Evolutionary conservation across 164 flowering plant genomes (phyloP).

Genomic region (Vitis labrusca): DNA sequence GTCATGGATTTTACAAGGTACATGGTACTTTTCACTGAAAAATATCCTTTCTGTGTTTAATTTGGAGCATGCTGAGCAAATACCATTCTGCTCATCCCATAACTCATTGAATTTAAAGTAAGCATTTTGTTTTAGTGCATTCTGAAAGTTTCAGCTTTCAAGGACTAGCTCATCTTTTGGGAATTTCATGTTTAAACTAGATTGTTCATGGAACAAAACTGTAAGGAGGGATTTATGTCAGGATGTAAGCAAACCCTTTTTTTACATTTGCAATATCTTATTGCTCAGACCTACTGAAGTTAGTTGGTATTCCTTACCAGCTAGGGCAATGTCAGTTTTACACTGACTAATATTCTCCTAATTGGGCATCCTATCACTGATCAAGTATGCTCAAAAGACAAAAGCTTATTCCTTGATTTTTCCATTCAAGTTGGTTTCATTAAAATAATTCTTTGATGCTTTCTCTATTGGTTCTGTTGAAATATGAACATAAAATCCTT

Average conservation of each 20-base stretch:
- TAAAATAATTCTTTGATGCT: not conserved
- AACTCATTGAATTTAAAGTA: not conserved
- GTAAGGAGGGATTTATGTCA: too few species aligned
- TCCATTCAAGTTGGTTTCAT: not conserved
- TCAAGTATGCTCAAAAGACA: not conserved
- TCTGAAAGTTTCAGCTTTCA: too few species aligned
- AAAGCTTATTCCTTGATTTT: not conserved
- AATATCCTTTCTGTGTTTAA: not conserved
- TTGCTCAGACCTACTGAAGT: too few species aligned
- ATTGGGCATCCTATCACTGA: not conserved
- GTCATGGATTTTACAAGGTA: conserved; percentile 96
- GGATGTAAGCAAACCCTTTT: too few species aligned
- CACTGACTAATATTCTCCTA: not conserved
- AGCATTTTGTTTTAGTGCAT: not conserved
- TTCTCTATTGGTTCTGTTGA: not conserved
- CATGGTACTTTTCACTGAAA: not conserved
- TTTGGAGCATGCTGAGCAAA: not conserved
- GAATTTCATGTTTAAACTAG: too few species aligned
- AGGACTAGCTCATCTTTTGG: too few species aligned
- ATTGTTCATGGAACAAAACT: too few species aligned
- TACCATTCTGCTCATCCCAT: not conserved
- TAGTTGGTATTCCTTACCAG: too few species aligned
- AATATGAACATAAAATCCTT: not conserved
- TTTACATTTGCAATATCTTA: too few species aligned
- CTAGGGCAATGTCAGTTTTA: not conserved